Evolutionary conservation across 257 asterid species (phyloP).

Genomic region (Capsicum pubescens): DNA sequence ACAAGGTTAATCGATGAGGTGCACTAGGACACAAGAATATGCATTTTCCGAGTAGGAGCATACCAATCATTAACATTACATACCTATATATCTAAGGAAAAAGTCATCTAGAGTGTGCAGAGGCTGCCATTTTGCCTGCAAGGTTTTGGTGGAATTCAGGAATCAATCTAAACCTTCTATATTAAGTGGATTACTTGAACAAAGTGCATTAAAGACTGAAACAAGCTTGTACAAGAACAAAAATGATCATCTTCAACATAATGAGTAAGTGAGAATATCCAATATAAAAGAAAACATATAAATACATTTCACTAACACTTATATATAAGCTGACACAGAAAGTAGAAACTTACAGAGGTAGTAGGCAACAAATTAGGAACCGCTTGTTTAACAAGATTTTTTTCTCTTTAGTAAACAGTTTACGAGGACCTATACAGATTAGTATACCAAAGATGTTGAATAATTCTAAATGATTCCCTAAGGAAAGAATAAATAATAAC

Average conservation of each 20-base stretch:
- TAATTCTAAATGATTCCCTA: constrained; percentile 21
- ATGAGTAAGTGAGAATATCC: neutral
- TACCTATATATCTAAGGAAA: too few species aligned
- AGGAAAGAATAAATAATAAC: constrained; percentile 12
- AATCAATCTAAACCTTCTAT: constrained; percentile 32
- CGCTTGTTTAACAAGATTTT: constrained; percentile 66
- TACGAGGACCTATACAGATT: constrained; percentile 60
- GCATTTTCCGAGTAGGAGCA: too few species aligned
- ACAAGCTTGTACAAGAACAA: constrained; percentile 9
- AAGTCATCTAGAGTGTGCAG: constrained; percentile 67
- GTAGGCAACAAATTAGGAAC: constrained; percentile 73
- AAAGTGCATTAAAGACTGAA: constrained; percentile 17
- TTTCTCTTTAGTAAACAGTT: constrained; percentile 76
- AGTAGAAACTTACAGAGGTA: constrained; percentile 70
- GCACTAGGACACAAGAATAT: too few species aligned
- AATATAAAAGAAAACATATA: constrained; percentile 9
- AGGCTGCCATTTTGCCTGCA: constrained; percentile 92
- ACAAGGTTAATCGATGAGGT: too few species aligned
- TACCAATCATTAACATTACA: too few species aligned
- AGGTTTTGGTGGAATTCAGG: constrained; percentile 21
- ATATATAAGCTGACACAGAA: neutral
- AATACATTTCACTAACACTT: neutral
- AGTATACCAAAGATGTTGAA: constrained; percentile 26
- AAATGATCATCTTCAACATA: neutral
- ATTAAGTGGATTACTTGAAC: neutral